Evolutionary conservation across 306 rosid genomes (phyloP), one percentile per base, ranked within the genome.

Genomic region (Nissolia schottii): DNA sequence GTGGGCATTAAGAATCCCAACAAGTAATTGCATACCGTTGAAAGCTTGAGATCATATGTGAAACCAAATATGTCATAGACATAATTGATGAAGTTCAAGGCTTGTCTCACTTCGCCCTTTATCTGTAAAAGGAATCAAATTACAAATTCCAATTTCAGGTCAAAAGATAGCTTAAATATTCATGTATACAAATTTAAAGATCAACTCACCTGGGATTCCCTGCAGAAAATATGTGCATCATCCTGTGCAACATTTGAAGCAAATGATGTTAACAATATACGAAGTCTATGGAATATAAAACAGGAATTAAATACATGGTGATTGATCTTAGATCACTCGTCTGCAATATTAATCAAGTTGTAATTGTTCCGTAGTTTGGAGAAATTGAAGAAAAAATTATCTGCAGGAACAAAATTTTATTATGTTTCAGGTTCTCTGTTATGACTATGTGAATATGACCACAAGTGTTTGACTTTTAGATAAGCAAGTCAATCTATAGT

Each of bases 191-290:
- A 11, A 35, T 73, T 64, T 51, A 48, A 72, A 73, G 35, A 77
- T 34, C 18, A 66, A 70, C 84, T 51, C 71, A 93, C 98, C 90
- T 93, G 98, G 48, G 96, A 91, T 77, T 89, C 96, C 86, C 87
- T 85, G 80, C 97, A 93, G 85, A 93, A 93, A 77, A 93, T 93
- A 73, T 93, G 97, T 61, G 97, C 96, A 84, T 93, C 98, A 73
- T 93, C 98, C 97, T 93, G 92, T 16, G 38, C 45, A 71, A 53
- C 29, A 82, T 28, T 76, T 55, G 79, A 62, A 83, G 18, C 34
- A 67, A 66, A 83, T 10, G 34, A 34, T 50, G 70, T 83, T 70
- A 90, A 74, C 11, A 78, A 45, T 9, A 68, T n/a, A 40, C 50
- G 29, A 63, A 46, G 31, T 43, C 57, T 37, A 62, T 65, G 56